Evolutionary conservation across 495 filamentous ascomycete species (phyloP).

Genomic region (Aspergillus diversus): DNA sequence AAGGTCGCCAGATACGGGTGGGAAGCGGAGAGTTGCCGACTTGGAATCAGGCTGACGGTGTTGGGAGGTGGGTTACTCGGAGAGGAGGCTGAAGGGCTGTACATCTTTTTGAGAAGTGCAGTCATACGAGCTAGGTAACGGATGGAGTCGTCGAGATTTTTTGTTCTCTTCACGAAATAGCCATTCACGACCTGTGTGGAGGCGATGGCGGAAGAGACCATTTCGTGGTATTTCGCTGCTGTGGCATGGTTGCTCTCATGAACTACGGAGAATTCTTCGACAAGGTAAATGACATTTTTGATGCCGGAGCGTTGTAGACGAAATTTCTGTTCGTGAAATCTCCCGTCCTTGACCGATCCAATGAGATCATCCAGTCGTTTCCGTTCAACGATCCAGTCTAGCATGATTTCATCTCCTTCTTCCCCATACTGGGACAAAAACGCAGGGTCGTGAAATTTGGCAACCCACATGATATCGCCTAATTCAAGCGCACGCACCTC

Average conservation of each 20-base stretch:
- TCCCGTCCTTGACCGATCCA: constrained; percentile 77
- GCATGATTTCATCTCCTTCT: constrained; percentile 73
- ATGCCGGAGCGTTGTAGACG: constrained; percentile 72
- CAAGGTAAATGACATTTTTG: constrained; percentile 77
- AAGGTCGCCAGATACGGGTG: constrained; percentile 71
- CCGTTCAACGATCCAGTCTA: constrained; percentile 83
- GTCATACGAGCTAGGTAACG: constrained; percentile 80
- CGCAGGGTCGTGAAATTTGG: constrained; percentile 63
- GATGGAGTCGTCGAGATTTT: constrained; percentile 79
- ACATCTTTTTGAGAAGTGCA: constrained; percentile 64
- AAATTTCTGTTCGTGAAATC: constrained; percentile 87
- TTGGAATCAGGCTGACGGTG: constrained; percentile 61
- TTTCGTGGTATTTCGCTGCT: constrained; percentile 60
- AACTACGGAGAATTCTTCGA: constrained; percentile 70
- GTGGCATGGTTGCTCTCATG: constrained; percentile 38
- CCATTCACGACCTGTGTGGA: constrained; percentile 80
- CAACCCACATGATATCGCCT: constrained; percentile 82
- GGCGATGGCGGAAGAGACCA: constrained; percentile 74
- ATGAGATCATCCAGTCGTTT: constrained; percentile 84
- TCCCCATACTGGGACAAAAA: constrained; percentile 59
- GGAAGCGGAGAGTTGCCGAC: constrained; percentile 61
- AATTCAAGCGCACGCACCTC: constrained; percentile 71
- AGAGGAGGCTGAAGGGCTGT: constrained; percentile 44
- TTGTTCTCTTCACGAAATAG: constrained; percentile 80
- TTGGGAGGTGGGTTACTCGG: constrained; percentile 11